Percentiles rank a stretch among this genome's conserved stretches.
These are phyloP conservation scores for Kluyveromyces sp. DNA, from an alignment of 1,139 yeast genomes.

Conservation along the genomic window DNA sequence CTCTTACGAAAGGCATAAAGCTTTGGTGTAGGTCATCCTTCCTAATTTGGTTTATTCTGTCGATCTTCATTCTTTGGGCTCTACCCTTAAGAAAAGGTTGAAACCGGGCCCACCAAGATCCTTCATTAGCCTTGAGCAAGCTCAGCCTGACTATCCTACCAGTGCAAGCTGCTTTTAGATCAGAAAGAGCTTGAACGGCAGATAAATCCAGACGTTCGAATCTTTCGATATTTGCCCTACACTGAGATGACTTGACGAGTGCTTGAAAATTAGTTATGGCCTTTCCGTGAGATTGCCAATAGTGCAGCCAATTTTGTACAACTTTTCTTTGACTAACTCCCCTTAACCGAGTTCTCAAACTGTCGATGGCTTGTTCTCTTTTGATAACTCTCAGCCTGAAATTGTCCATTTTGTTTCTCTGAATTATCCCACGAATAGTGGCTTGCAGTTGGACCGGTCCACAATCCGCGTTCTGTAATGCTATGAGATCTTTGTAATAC, in stretches of 20 bases:
- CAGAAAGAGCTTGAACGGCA: background rate
- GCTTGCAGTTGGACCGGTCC: conserved; percentile 22
- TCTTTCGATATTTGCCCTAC: background rate
- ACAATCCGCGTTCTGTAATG: background rate
- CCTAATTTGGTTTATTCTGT: background rate
- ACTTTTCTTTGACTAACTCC: conserved; percentile 12
- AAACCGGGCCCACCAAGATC: background rate
- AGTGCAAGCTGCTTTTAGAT: conserved; percentile 1
- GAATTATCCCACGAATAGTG: conserved; percentile 19
- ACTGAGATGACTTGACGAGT: background rate
- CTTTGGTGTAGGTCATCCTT: conserved; percentile 2
- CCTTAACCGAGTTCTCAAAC: conserved; percentile 15
- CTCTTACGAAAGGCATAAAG: conserved; percentile 43
- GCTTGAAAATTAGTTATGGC: conserved; percentile 3
- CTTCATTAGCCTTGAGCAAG: background rate
- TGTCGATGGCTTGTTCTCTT: conserved; percentile 12
- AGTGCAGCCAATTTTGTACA: background rate
- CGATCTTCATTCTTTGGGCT: conserved; percentile 4
- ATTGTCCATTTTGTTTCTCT: conserved; percentile 14
- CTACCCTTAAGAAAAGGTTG: conserved; percentile 9
- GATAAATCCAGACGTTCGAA: too few species aligned
- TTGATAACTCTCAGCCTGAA: conserved; percentile 14
- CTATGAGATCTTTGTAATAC: background rate
- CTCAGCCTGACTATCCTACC: conserved; percentile 2
- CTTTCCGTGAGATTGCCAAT: background rate